These are phyloP conservation scores for Bipolaris oryzae DNA, from an alignment of 2,329 filamentous ascomycete genomes.

Conservation along the genomic window DNA sequence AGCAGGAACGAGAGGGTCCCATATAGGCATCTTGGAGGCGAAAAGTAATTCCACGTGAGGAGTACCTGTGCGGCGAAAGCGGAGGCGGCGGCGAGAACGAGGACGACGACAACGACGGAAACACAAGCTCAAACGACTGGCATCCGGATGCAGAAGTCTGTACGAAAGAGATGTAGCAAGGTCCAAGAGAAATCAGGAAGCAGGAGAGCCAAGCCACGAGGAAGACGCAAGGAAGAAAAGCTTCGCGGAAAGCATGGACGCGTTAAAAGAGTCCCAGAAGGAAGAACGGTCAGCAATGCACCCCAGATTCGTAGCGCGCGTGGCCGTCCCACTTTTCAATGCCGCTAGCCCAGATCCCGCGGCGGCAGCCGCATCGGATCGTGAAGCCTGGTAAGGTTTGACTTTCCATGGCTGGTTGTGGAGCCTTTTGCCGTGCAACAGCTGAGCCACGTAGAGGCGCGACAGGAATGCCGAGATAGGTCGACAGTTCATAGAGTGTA, in stretches of 20 bases:
- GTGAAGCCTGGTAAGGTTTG: background rate
- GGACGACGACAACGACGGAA: background rate
- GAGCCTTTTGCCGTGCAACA: background rate
- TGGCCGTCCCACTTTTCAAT: conserved; percentile 3
- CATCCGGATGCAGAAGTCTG: too few species aligned
- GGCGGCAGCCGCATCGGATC: conserved; percentile 4
- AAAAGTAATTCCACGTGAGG: background rate
- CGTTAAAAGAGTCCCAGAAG: conserved; percentile 16
- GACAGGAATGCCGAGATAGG: background rate
- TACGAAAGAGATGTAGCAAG: background rate
- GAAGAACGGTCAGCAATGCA: conserved; percentile 28
- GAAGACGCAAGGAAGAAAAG: conserved; percentile 14
- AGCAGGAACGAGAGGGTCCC: conserved; percentile 35
- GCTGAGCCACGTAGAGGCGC: background rate
- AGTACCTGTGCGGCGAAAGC: background rate
- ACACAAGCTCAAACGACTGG: background rate
- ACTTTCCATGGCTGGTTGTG: background rate
- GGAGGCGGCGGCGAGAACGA: background rate
- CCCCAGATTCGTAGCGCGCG: conserved; percentile 27
- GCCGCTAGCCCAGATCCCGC: background rate
- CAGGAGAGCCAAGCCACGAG: conserved; percentile 1
- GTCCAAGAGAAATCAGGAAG: background rate
- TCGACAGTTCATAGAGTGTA: background rate
- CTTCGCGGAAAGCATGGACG: conserved; percentile 16
- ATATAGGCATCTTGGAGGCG: conserved; percentile 25